These are phyloP conservation scores for Solanum bulbocastanum DNA, from an alignment of 257 asterid genomes.

Conservation along the genomic window DNA sequence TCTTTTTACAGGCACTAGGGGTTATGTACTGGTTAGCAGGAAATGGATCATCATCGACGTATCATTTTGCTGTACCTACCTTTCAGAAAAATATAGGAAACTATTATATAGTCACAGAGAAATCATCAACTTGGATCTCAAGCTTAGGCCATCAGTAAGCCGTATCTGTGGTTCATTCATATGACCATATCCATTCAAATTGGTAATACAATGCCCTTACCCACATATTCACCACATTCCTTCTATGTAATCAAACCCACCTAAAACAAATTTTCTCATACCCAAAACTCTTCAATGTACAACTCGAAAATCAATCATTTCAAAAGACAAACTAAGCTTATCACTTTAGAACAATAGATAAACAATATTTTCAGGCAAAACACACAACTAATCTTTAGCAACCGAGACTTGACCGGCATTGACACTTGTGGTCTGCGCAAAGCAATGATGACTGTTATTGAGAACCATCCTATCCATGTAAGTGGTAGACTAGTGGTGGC, in stretches of 20 bases:
- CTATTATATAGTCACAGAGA: background rate
- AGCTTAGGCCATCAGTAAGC: background rate
- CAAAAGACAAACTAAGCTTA: background rate
- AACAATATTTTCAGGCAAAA: background rate
- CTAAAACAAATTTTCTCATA: background rate
- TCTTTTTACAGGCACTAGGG: background rate
- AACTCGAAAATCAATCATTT: background rate
- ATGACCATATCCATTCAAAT: background rate
- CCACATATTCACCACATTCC: background rate
- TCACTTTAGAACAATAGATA: background rate
- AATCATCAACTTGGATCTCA: background rate
- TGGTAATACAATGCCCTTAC: background rate
- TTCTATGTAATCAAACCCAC: background rate
- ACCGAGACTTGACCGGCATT: background rate
- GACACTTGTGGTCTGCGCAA: background rate
- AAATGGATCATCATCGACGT: background rate
- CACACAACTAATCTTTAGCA: background rate
- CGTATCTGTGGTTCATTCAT: background rate
- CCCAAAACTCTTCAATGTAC: background rate
- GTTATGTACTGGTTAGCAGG: background rate
- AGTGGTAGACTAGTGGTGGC: background rate
- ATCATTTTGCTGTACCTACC: background rate
- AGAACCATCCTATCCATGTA: background rate
- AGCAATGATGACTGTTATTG: background rate
- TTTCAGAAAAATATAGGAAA: background rate